A percentile compares a stretch with the other conserved stretches of the same genome.
These are phyloP conservation scores for Corymbia calophylla DNA, from an alignment of 441 rosid genomes.

Conservation along the genomic window DNA sequence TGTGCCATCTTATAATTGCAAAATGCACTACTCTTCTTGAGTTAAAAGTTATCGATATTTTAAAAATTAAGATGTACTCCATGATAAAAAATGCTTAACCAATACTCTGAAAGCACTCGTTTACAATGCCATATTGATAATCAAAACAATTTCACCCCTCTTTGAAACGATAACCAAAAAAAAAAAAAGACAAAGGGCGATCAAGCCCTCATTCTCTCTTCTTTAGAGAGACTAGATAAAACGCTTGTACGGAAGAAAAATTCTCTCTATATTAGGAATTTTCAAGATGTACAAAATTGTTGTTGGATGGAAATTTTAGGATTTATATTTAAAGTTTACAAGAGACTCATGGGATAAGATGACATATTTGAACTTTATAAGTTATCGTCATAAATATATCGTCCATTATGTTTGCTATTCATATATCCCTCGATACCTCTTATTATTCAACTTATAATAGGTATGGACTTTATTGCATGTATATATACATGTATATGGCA, in stretches of 20 bases:
- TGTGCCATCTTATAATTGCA: background rate
- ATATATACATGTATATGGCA: background rate
- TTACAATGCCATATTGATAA: background rate
- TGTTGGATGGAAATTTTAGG: background rate
- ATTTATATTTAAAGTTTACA: background rate
- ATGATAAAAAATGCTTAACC: background rate
- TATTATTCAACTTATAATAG: background rate
- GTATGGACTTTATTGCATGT: background rate
- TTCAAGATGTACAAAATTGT: background rate
- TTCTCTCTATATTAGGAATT: background rate
- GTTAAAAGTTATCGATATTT: background rate
- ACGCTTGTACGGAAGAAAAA: background rate
- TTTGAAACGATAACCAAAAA: no score
- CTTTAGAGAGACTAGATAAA: background rate
- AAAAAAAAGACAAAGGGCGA: background rate
- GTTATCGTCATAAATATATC: background rate
- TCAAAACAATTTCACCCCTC: background rate
- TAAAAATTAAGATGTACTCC: background rate
- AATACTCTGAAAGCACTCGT: fast-evolving
- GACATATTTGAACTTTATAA: background rate
- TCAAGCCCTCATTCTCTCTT: background rate
- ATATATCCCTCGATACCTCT: background rate
- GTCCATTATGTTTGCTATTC: background rate
- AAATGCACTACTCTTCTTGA: background rate
- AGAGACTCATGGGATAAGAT: background rate